Evolutionary conservation across 495 filamentous ascomycete species (phyloP), one percentile per base, ranked within the genome.

Genomic region (Penicillium canariense): DNA sequence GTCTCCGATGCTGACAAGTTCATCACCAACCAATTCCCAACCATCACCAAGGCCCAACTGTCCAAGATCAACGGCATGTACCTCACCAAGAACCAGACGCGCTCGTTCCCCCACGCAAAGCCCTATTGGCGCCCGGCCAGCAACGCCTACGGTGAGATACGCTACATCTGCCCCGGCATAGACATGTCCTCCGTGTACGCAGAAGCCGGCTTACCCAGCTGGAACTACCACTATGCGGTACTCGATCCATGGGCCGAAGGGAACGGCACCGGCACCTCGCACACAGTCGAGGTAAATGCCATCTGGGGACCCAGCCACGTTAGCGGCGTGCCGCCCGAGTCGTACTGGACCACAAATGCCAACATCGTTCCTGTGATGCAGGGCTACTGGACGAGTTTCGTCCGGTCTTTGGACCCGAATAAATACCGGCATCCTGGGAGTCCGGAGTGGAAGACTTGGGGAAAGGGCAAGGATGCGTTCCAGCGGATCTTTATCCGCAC

Each of bases 101-200:
- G 62, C 4, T 51, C 31, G 53, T 84, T 76, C 61, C 81, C 74
- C 0, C 61, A 68, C 27, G 54, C 68, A 2, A 77, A 77, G 1
- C 64, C 70, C 17, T 85, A 81, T 69, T 87, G 83, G 81, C 73
- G 76, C 0, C 80, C 84, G n/a, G 72, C 78, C 12, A 76, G 78
- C 51, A 74, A 80, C 34, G 81, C 81, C 3, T 91, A 89, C 60
- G 87, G 86, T 20, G 84, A 90, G 58, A 77, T 89, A 52, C 81
- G 87, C n/a, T 90, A 90, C 69, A 85, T 76, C 60, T 91, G 88
- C 50, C 86, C 86, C 0, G 79, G 79, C 1, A 72, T 88, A 18
- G 82, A 75, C 62, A 68, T 86, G 67, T 81, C 76, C 14, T 63
- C 72, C 4, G 64, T 73, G 0, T 74, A 79, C 55, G 60, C 70